phyloP scores from a whole-genome alignment of 371 early-diverging fungal species.

The Dinochytrium kinnereticum region DNA sequence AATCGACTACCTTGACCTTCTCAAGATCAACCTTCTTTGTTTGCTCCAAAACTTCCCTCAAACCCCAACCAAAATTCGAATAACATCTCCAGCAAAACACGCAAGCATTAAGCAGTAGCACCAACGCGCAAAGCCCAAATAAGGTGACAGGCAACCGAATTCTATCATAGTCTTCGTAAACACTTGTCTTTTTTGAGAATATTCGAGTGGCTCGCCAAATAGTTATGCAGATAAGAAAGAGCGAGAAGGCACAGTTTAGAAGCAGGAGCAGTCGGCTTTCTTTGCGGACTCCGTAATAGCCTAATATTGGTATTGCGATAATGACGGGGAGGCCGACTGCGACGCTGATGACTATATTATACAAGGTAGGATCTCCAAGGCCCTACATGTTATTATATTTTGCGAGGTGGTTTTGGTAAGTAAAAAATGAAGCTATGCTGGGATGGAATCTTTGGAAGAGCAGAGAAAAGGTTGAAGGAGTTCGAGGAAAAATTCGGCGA shows the following conservation, averaged over 20 bases:
- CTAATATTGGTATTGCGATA: not conserved
- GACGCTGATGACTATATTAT: not conserved
- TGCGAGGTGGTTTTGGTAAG: too few relatives aligned
- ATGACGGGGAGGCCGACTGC: conserved; percentile 16
- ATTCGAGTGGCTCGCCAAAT: not conserved
- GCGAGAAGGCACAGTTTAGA: conserved; percentile 15
- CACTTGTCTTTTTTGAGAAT: not conserved
- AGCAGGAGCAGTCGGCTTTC: conserved; percentile 8
- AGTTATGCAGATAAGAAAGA: conserved; percentile 15
- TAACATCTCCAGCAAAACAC: conserved; percentile 14
- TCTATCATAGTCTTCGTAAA: conserved; percentile 10
- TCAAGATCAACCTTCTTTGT: not conserved
- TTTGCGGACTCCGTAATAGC: conserved; percentile 23
- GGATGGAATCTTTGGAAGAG: too few relatives aligned
- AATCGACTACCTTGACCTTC: not conserved
- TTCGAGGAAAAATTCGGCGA: too few relatives aligned
- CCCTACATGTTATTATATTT: not conserved
- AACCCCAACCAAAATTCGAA: conserved; percentile 27
- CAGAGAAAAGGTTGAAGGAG: too few relatives aligned
- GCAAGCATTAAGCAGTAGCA: conserved; percentile 15
- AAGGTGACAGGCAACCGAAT: conserved; percentile 17
- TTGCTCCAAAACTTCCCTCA: conserved; percentile 30
- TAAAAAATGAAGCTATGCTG: too few relatives aligned
- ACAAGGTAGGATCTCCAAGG: not conserved
- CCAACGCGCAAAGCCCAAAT: conserved; percentile 10